Evolutionary conservation across 441 rosid species (phyloP), one percentile per base, ranked within the genome.

Genomic region (Melianthus villosus): DNA sequence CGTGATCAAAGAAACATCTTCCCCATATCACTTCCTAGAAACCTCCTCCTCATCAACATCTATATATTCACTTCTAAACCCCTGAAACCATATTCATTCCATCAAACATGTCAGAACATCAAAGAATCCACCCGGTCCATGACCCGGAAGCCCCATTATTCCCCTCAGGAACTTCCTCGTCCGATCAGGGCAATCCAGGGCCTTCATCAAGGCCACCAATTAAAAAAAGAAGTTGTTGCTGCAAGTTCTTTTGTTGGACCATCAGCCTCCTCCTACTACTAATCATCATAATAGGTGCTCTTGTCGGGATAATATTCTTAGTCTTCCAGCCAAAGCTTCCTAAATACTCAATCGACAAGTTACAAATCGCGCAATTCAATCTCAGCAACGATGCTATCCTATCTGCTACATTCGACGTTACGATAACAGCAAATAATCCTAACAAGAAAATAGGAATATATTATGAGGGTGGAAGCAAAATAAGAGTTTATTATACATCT

Each of bases 281-380:
- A 9, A 50, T 80, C 8, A 39, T 80, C 4, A 15, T 57, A 18
- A 0, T 80, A 0, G 97, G 65, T 14, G 53, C 55, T 3, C 10
- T 20, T 0, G 56, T 34, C 19, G 97, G 91, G 36, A 59, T 80
- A 30, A 63, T 87, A 19, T 83, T 31, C 76, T 66, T 83, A 3
- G 84, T 57, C 14, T 83, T 83, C 80, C 71, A 41, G 16, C 97
- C 97, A 3, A 83, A 87, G 53, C 48, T 87, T 0, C 95, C 95
- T 0, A 63, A 75, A n/a, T 80, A 51, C 61, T 67, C 80, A 2
- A 57, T 87, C 23, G 91, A 87, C 53, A 48, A 51, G 15, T 42
- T 87, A 32, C 53, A 61, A 18, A 56, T 83, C 11, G 68, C 82
- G 10, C 76, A 63, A 39, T 72, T 78, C 64, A 36, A 34, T n/a